These are phyloP conservation scores for Pyrenophora tritici-repentis DNA, from an alignment of 2,329 filamentous ascomycete species.

Conservation along the genomic window DNA sequence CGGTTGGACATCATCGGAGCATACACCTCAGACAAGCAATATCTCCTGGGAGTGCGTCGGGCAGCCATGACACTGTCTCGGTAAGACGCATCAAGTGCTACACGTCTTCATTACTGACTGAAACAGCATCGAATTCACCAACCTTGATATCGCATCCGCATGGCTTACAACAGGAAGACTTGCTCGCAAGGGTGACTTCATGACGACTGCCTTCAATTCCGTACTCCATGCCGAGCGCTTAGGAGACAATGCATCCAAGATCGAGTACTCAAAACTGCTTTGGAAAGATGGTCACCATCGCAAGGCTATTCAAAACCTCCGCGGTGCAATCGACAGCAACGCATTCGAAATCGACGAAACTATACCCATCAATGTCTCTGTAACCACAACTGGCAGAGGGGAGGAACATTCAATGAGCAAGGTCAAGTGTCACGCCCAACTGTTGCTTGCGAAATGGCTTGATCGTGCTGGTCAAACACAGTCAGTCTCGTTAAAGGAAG, in stretches of 20 bases:
- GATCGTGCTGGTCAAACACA: constrained; percentile 94
- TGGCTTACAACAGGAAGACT: constrained; percentile 87
- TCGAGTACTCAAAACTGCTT: constrained; percentile 89
- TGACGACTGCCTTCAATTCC: constrained; percentile 89
- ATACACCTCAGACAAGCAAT: constrained; percentile 91
- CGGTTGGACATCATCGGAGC: constrained; percentile 89
- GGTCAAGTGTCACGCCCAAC: constrained; percentile 76
- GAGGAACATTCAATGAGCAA: constrained; percentile 56
- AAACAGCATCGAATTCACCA: constrained; percentile 61
- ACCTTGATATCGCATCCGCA: constrained; percentile 76
- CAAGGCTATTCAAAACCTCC: constrained; percentile 90
- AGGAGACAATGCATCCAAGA: constrained; percentile 83
- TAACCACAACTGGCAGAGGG: constrained; percentile 47
- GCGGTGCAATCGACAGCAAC: constrained; percentile 81
- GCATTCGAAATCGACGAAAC: constrained; percentile 64
- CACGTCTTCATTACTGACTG: constrained; percentile 14
- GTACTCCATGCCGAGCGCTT: constrained; percentile 86
- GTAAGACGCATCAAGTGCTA: constrained; percentile 51
- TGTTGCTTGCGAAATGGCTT: constrained; percentile 95
- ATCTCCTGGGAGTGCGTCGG: constrained; percentile 81
- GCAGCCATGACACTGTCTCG: constrained; percentile 81
- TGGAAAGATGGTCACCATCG: constrained; percentile 94
- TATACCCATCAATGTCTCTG: constrained; percentile 42
- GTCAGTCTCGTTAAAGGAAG: constrained; percentile 71
- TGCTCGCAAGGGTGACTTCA: constrained; percentile 81